Base-by-base conservation (phyloP, 306 rosid species). In the Cucurbita moschata region DNA sequence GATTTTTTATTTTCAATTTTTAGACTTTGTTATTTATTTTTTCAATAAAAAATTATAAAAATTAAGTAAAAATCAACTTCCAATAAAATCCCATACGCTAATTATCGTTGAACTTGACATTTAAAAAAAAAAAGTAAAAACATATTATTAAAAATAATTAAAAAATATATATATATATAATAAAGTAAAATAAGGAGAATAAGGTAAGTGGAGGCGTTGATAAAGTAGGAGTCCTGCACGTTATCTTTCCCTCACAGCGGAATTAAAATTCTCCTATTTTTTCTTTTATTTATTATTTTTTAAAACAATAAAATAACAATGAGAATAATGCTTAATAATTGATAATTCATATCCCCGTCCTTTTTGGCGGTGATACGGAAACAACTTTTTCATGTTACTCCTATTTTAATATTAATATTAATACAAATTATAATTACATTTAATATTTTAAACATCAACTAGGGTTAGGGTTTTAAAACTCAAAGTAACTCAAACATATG, bases 291-390 rank as follows among this genome's bases (percentile, higher is more conserved):
- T 6, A 6, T 12, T 35, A 55, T 49, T 43, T 69, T 63, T 40
- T 4, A 16, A 43, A 54, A 55, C 38, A 5, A 23, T 44, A 35
- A 49, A 49, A 51, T 8, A 51, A 71, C 8, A 14, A 26, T 50
- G 10, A 46, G 11, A 46, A 21, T 16, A 26, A 49, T 13, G 16
- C 43, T 18, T 66, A 71, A 49, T 49, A 69, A 71, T 52, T 71
- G 16, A 51, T 71, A 71, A 71, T 71, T n/a, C 37, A 71, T 71
- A 51, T 23, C 46, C 18, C 75, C 75, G 75, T 39, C 46, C 53
- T 71, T 71, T 16, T 1, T 71, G 75, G 75, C 75, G 75, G 62
- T 71, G 75, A 52, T 71, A 11, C 58, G 52, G 62, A 52, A 53
- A 37, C 60, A 16, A 16, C 4, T 52, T 71, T 71, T 71, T 53